phyloP scores from a whole-genome alignment of 345 rosid genomes.

The Salix caprea region DNA sequence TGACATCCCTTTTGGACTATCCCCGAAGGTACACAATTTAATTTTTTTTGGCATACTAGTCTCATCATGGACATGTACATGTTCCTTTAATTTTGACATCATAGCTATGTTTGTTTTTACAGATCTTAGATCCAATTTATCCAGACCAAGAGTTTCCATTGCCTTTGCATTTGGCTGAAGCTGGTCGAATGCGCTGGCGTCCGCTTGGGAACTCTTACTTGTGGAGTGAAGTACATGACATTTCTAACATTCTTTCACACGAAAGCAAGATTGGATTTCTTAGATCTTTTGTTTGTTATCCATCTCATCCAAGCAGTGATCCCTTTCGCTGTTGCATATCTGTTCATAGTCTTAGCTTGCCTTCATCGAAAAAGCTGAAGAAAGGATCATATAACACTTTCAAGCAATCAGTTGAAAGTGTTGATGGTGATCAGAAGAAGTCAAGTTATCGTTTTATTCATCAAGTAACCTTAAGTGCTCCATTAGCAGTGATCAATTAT shows the following conservation, averaged over 20 bases:
- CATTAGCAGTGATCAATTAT: constrained; percentile 62
- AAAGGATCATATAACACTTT: constrained; percentile 24
- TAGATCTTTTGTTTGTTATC: constrained; percentile 86
- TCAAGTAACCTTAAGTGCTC: constrained; percentile 70
- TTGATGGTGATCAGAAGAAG: constrained; percentile 32
- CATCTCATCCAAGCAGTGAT: constrained; percentile 81
- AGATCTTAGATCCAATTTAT: constrained; percentile 82
- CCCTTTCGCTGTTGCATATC: constrained; percentile 90
- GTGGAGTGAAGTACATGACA: constrained; percentile 90
- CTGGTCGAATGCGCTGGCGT: constrained; percentile 89
- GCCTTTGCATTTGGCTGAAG: constrained; percentile 88
- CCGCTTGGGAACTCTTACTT: constrained; percentile 73
- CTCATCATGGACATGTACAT: constrained; percentile 3
- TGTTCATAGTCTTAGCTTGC: constrained; percentile 50
- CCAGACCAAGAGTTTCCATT: constrained; percentile 89
- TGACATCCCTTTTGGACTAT: constrained; percentile 89
- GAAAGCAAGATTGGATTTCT: constrained; percentile 73
- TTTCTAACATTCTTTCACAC: constrained; percentile 67
- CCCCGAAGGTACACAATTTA: constrained; percentile 67
- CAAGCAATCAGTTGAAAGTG: constrained; percentile 32
- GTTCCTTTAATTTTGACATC: constrained; percentile 1
- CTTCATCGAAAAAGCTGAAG: constrained; percentile 38
- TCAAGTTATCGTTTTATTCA: constrained; percentile 50
- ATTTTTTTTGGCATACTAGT: background rate
- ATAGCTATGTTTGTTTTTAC: constrained; percentile 19